Evolutionary conservation across 2,329 filamentous ascomycete genomes (phyloP).

Genomic region (Beauveria scarabaeidicola): DNA sequence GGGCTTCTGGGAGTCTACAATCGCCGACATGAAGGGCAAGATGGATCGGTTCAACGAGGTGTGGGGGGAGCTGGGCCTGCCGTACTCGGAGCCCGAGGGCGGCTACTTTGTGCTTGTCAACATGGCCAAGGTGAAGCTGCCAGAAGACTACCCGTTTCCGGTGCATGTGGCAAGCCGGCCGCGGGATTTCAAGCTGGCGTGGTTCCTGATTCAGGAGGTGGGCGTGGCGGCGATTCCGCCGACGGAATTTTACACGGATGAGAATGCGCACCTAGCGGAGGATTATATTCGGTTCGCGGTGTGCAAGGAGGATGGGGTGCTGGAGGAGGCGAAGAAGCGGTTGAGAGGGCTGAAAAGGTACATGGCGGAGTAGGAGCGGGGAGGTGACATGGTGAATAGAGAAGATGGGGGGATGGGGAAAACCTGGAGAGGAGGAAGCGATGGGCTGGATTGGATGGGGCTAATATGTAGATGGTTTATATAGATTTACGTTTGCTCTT

Average conservation of each 20-base stretch:
- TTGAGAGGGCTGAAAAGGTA: slow-evolving; percentile 66
- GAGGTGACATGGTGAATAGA: not conserved
- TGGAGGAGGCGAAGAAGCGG: slow-evolving; percentile 70
- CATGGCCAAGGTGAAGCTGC: slow-evolving; percentile 77
- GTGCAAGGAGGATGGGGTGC: slow-evolving; percentile 84
- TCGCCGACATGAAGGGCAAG: slow-evolving; percentile 82
- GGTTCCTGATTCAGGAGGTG: slow-evolving; percentile 95
- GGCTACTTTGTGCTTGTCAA: slow-evolving; percentile 98
- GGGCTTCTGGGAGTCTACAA: slow-evolving; percentile 80
- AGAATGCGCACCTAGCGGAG: slow-evolving; percentile 76
- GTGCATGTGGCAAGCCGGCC: slow-evolving; percentile 77
- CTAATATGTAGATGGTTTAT: not conserved
- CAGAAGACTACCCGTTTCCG: slow-evolving; percentile 79
- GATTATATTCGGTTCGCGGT: slow-evolving; percentile 93
- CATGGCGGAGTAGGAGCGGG: slow-evolving; percentile 32
- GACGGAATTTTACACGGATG: slow-evolving; percentile 90
- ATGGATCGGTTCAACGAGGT: slow-evolving; percentile 79
- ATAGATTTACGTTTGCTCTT: not conserved
- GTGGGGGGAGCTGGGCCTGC: slow-evolving; percentile 65
- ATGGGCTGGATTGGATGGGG: too few species aligned
- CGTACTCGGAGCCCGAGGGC: slow-evolving; percentile 87
- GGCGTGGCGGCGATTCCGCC: slow-evolving; percentile 94
- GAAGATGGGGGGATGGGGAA: not conserved
- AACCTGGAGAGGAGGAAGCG: too few species aligned
- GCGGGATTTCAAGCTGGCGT: slow-evolving; percentile 87